Evolutionary conservation across 768 basidiomycete genomes (phyloP).

Genomic region (Neoboletus brunneissimus): DNA sequence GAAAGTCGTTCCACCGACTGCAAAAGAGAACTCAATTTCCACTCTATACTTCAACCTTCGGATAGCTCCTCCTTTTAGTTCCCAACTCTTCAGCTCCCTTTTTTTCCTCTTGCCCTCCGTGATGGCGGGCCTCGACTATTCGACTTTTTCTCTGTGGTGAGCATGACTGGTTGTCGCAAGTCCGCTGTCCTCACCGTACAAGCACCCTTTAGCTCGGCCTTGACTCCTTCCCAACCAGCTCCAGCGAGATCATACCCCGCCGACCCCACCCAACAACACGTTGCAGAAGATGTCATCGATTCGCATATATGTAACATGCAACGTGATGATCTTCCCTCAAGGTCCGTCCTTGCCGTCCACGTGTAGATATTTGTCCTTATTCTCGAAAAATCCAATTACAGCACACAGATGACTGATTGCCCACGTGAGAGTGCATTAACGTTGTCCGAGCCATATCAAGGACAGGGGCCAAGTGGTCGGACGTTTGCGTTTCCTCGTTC

Average conservation of each 20-base stretch:
- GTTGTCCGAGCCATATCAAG: conserved; percentile 20
- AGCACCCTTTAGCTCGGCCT: conserved; percentile 19
- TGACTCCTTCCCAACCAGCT: conserved; percentile 27
- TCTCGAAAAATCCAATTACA: conserved; percentile 19
- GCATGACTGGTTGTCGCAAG: neutral
- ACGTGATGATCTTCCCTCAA: conserved; percentile 36
- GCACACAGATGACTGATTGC: conserved; percentile 17
- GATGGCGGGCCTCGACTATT: conserved; percentile 28
- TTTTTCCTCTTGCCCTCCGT: neutral
- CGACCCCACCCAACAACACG: conserved; percentile 27
- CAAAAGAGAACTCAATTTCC: conserved; percentile 21
- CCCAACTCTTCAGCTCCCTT: conserved; percentile 1
- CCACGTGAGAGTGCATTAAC: conserved; percentile 22
- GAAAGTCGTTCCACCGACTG: conserved; percentile 18
- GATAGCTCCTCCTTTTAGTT: neutral
- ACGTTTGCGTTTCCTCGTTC: conserved; percentile 9
- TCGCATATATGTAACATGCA: conserved; percentile 23
- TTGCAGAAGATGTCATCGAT: conserved; percentile 31
- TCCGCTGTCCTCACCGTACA: conserved; percentile 1
- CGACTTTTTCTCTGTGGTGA: conserved; percentile 28
- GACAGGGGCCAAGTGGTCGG: conserved; percentile 15
- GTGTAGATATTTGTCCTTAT: conserved; percentile 17
- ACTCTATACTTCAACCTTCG: conserved; percentile 5
- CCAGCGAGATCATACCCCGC: conserved; percentile 27
- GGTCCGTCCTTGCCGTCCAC: conserved; percentile 30